Evolutionary conservation across 345 rosid species (phyloP).

Genomic region (Atalantia buxifolia): DNA sequence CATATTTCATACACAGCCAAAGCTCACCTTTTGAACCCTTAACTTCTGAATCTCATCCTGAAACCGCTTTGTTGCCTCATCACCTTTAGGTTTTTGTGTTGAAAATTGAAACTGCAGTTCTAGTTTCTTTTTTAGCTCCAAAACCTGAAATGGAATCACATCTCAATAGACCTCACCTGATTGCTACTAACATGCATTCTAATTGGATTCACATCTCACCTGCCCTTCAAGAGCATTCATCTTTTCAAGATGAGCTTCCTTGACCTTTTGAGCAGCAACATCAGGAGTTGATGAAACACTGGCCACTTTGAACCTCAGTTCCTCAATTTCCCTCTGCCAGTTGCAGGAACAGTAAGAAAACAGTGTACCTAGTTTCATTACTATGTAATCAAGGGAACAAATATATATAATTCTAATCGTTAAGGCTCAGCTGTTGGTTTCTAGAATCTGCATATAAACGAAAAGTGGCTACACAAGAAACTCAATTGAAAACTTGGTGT

Average conservation of each 20-base stretch:
- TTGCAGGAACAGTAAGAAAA: constrained; percentile 4
- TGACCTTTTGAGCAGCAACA: constrained; percentile 42
- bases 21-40: constrained; percentile 74
- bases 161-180: not conserved
- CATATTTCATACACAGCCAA: constrained; percentile 5
- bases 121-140: constrained; percentile 63
- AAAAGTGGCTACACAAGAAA: not conserved
- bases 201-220: constrained; percentile 32
- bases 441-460: not conserved
- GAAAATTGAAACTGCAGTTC: constrained; percentile 51
- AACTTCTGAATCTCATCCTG: constrained; percentile 68
- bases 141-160: constrained; percentile 38
- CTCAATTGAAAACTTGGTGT: not conserved
- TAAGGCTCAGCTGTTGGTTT: not conserved
- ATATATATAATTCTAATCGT: not conserved
- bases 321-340: constrained; percentile 67
- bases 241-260: constrained; percentile 52
- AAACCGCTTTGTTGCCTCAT: constrained; percentile 39
- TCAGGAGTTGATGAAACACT: constrained; percentile 43
- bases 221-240: constrained; percentile 47
- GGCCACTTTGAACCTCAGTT: constrained; percentile 44
- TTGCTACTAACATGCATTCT: not conserved
- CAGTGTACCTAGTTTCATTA: not conserved
- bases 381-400: not conserved
- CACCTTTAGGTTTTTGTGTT: constrained; percentile 51